A percentile compares a stretch with the other conserved stretches of the same genome.
Conservation (phyloP, 768 basidiomycete genomes). For the Hericium alpestre region DNA sequence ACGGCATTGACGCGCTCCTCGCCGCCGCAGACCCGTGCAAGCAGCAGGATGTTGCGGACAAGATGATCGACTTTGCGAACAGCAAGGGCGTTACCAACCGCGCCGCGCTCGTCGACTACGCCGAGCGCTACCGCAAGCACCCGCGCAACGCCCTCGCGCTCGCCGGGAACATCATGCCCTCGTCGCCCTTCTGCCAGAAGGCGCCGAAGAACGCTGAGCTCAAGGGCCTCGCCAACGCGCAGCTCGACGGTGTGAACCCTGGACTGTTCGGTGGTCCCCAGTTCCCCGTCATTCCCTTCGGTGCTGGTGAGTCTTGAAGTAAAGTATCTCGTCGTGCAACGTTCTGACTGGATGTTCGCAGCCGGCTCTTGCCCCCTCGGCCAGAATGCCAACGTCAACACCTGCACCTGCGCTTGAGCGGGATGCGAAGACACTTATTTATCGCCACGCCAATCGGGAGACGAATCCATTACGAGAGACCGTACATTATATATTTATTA, state of each 20-base stretch:
- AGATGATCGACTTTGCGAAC: constrained; percentile 41
- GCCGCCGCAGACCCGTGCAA: constrained; percentile 36
- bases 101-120: constrained; percentile 31
- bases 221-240: constrained; percentile 41
- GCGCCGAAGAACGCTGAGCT: constrained; percentile 42
- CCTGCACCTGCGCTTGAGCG: too few relatives aligned
- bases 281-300: constrained; percentile 35
- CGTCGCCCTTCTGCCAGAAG: constrained; percentile 43
- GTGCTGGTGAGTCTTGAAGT: constrained; percentile 24
- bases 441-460: neutral
- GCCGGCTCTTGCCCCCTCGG: constrained; percentile 12
- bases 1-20: constrained; percentile 33
- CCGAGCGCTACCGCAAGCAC: constrained; percentile 31
- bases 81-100: constrained; percentile 28
- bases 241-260: constrained; percentile 45
- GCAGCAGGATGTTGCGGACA: constrained; percentile 38
- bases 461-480: too few relatives aligned
- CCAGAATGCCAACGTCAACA: neutral
- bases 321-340: neutral
- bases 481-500: too few relatives aligned
- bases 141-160: constrained; percentile 34
- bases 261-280: constrained; percentile 42
- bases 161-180: constrained; percentile 29
- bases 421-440: too few relatives aligned
- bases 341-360: neutral